Percentiles rank a stretch among this genome's conserved stretches.
Conservation (phyloP, 352 stramenopile genomes). For the Pythium myriotylum region DNA sequence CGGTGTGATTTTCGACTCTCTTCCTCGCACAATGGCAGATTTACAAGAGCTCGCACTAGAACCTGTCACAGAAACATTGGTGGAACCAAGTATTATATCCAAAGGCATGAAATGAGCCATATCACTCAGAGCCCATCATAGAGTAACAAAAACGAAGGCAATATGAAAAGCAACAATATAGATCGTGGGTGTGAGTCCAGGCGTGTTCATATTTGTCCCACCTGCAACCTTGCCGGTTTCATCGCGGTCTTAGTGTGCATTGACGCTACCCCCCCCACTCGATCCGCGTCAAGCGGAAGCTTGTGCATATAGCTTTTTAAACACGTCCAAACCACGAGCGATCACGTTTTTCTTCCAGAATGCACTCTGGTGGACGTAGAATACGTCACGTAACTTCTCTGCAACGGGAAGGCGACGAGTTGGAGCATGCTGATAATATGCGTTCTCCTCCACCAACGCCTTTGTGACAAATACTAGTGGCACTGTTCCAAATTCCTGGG, state of each 20-base stretch:
- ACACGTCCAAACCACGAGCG: constrained; percentile 49
- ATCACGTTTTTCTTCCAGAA: constrained; percentile 70
- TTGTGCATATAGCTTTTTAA: constrained; percentile 41
- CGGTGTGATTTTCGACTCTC: constrained; percentile 69
- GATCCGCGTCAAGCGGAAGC: too few relatives aligned
- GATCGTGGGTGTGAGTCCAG: constrained; percentile 21
- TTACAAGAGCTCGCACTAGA: constrained; percentile 68
- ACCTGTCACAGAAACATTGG: constrained; percentile 64
- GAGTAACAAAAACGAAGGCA: neutral
- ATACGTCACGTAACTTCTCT: constrained; percentile 70
- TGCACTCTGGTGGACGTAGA: constrained; percentile 75
- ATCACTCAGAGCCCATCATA: neutral
- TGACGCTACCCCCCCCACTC: too few relatives aligned
- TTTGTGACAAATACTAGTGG: constrained; percentile 61
- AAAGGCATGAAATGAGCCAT: constrained; percentile 27
- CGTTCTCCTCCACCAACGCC: constrained; percentile 66
- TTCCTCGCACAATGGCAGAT: constrained; percentile 61
- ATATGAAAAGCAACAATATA: constrained; percentile 17
- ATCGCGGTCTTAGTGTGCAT: too few relatives aligned
- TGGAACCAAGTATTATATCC: constrained; percentile 37
- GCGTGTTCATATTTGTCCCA: constrained; percentile 3
- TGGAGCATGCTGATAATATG: constrained; percentile 51
- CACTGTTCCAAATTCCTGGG: constrained; percentile 80
- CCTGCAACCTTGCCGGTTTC: too few relatives aligned
- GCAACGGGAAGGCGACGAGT: constrained; percentile 55